These are phyloP conservation scores for Pythium volutum DNA, from an alignment of 352 stramenopile genomes.

Conservation along the genomic window DNA sequence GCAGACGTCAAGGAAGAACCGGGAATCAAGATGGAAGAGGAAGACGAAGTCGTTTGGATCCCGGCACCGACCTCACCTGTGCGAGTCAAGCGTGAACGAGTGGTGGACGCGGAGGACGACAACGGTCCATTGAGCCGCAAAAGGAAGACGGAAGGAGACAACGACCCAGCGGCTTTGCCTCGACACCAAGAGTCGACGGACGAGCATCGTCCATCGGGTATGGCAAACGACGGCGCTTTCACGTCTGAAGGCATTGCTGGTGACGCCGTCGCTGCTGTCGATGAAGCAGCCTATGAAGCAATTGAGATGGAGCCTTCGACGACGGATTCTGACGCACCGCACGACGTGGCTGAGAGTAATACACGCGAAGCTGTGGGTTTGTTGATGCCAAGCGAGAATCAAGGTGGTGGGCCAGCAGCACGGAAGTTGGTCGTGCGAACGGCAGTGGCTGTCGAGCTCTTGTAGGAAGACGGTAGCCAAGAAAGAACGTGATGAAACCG, in stretches of 20 bases:
- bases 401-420: no score
- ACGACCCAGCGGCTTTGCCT: not conserved
- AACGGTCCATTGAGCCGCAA: not conserved
- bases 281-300: no score
- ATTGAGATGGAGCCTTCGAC: no score
- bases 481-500: no score
- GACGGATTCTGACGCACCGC: no score
- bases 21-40: not conserved
- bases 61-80: not conserved
- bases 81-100: constrained; percentile 1
- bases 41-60: not conserved
- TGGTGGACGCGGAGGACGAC: not conserved
- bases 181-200: not conserved
- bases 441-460: not conserved
- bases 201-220: not conserved
- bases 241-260: no score
- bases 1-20: not conserved
- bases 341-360: no score
- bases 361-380: no score
- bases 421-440: not conserved
- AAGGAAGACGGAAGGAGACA: not conserved
- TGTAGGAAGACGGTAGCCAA: not conserved
- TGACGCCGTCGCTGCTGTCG: no score
- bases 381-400: no score
- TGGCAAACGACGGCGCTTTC: no score